A percentile compares a stretch with the other conserved stretches of the same genome.
Evolutionary conservation across 1,284 basidiomycete genomes (phyloP).

Genomic region (Ganoderma sp.): DNA sequence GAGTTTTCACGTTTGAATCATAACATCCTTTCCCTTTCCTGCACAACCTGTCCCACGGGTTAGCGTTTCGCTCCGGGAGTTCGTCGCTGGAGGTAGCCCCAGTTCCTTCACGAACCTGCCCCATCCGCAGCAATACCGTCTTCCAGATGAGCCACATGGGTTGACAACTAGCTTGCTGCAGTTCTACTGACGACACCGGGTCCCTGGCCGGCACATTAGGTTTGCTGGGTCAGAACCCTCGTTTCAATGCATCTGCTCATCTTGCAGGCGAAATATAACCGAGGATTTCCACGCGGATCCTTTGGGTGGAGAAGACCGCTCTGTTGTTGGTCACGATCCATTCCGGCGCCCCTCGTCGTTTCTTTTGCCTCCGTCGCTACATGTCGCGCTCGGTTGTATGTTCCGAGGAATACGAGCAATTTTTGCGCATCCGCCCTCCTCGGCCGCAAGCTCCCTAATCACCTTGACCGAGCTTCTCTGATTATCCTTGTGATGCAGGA

Average conservation of each 20-base stretch:
- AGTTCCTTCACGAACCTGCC: not conserved
- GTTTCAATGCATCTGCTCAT: slow-evolving; percentile 22
- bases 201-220: slow-evolving; percentile 1
- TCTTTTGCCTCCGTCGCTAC: slow-evolving; percentile 5
- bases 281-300: slow-evolving; percentile 27
- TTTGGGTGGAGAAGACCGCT: not conserved
- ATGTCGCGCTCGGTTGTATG: not conserved
- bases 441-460: not conserved
- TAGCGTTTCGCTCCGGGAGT: slow-evolving; percentile 3
- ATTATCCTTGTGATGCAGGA: not conserved
- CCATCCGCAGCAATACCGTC: not conserved
- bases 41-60: slow-evolving; percentile 22
- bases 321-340: not conserved
- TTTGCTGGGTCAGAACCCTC: not conserved
- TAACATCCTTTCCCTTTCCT: slow-evolving; percentile 19
- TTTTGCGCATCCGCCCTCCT: not conserved
- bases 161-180: not conserved
- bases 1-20: slow-evolving; percentile 23
- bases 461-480: not conserved
- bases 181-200: not conserved
- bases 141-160: slow-evolving; percentile 1
- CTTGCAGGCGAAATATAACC: slow-evolving; percentile 23
- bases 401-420: slow-evolving; percentile 20
- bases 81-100: not conserved
- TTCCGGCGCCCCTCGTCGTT: not conserved